These are phyloP conservation scores for Cyclocybe aegerita DNA, from an alignment of 768 basidiomycete genomes.

Conservation along the genomic window DNA sequence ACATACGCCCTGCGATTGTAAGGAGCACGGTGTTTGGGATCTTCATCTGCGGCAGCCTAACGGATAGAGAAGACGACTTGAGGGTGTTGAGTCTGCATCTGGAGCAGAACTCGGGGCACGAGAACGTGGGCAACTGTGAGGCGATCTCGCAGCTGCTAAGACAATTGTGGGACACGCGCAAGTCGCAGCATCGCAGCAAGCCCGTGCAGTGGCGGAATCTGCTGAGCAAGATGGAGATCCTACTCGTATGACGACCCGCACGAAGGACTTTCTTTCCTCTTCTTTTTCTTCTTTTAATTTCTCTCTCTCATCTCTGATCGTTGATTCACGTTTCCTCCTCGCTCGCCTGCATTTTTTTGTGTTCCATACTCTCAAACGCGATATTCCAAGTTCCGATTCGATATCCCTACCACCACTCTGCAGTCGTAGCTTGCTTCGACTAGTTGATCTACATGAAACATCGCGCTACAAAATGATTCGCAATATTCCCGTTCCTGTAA, in stretches of 20 bases:
- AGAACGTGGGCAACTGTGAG: slow-evolving; percentile 65
- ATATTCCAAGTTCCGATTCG: no score
- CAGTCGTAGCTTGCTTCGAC: not conserved
- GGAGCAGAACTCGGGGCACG: slow-evolving; percentile 43
- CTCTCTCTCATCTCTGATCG: not conserved
- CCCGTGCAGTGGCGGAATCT: slow-evolving; percentile 64
- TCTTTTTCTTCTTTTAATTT: slow-evolving; percentile 6
- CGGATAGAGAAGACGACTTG: slow-evolving; percentile 47
- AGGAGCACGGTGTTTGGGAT: slow-evolving; percentile 79
- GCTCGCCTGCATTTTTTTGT: not conserved
- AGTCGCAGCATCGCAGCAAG: slow-evolving; percentile 15
- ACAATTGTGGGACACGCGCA: slow-evolving; percentile 53
- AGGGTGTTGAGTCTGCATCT: slow-evolving; percentile 44
- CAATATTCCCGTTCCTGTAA: no score
- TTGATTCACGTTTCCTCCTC: not conserved
- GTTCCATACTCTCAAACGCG: not conserved
- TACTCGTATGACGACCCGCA: slow-evolving; percentile 30
- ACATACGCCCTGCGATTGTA: slow-evolving; percentile 51
- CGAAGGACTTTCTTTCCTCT: not conserved
- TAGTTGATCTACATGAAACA: not conserved
- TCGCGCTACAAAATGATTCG: not conserved
- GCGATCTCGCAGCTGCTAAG: slow-evolving; percentile 54
- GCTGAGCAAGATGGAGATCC: slow-evolving; percentile 51
- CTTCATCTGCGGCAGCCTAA: slow-evolving; percentile 71
- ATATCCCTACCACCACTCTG: no score